These are phyloP conservation scores for Marasmius oreades DNA, from an alignment of 1,284 basidiomycete genomes.

Conservation along the genomic window DNA sequence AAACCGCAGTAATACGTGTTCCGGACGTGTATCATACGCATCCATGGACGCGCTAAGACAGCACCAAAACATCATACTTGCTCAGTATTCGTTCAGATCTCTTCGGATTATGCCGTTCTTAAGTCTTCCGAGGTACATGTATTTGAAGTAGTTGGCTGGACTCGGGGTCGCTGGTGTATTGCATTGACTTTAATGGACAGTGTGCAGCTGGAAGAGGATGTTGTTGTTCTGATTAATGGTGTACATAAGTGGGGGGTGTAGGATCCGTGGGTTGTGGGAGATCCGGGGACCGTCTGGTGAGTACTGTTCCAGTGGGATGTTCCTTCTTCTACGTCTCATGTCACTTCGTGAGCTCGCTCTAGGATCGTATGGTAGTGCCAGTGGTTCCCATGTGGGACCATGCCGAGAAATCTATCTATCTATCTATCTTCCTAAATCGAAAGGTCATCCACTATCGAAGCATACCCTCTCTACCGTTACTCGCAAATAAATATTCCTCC, in stretches of 20 bases:
- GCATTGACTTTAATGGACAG: not conserved
- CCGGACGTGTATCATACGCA: too few species aligned
- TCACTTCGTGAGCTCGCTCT: too few species aligned
- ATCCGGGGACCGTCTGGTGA: not conserved
- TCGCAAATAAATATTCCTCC: not conserved
- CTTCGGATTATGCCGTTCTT: not conserved
- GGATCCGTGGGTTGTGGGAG: not conserved
- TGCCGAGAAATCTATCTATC: too few species aligned
- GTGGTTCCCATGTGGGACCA: too few species aligned
- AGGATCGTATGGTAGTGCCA: too few species aligned
- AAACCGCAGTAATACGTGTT: too few species aligned
- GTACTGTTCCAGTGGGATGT: not conserved
- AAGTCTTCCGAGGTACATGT: not conserved
- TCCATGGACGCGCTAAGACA: too few species aligned
- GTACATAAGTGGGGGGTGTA: not conserved
- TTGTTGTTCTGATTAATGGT: constrained; percentile 4
- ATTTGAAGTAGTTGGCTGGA: not conserved
- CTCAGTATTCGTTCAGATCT: not conserved
- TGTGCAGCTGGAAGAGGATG: not conserved
- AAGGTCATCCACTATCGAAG: not conserved
- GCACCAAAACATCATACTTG: not conserved
- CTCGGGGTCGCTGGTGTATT: not conserved
- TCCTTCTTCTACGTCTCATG: too few species aligned
- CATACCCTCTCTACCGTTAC: not conserved
- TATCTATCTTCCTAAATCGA: too few species aligned